A percentile compares a stretch with the other conserved stretches of the same genome.
These are phyloP conservation scores for Myxozyma mucilagina DNA, from an alignment of 805 yeast species.

Conservation along the genomic window DNA sequence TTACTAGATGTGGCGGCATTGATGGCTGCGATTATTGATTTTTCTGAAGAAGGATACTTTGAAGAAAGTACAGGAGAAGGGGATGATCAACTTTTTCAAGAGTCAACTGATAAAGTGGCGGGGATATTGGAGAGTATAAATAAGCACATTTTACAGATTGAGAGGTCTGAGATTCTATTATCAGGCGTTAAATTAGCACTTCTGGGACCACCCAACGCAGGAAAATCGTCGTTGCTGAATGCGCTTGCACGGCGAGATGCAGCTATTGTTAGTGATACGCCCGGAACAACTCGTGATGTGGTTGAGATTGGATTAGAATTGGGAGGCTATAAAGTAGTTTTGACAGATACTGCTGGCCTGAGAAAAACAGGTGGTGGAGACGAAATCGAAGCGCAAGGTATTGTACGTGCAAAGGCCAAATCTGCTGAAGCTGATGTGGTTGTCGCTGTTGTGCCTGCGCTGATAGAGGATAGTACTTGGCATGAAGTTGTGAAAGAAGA, in stretches of 20 bases:
- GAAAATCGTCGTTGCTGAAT: slow-evolving; percentile 86
- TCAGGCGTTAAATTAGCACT: slow-evolving; percentile 73
- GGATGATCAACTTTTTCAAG: slow-evolving; percentile 44
- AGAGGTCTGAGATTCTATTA: slow-evolving; percentile 61
- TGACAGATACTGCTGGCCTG: slow-evolving; percentile 94
- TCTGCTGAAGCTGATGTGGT: slow-evolving; percentile 65
- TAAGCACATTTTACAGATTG: slow-evolving; percentile 47
- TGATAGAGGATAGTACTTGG: slow-evolving; percentile 15
- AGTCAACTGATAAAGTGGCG: slow-evolving; percentile 50
- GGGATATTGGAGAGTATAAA: slow-evolving; percentile 50
- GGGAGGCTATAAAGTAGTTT: slow-evolving; percentile 75
- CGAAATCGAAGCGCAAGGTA: slow-evolving; percentile 75
- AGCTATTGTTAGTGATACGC: slow-evolving; percentile 86
- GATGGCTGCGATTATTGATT: slow-evolving; percentile 86
- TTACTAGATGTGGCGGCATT: slow-evolving; percentile 69
- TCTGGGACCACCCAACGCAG: slow-evolving; percentile 94
- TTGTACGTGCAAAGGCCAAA: slow-evolving; percentile 66
- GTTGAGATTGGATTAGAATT: slow-evolving; percentile 80
- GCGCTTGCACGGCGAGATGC: slow-evolving; percentile 73
- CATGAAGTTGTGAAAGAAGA: slow-evolving; percentile 9
- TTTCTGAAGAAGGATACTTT: slow-evolving; percentile 89
- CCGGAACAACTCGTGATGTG: slow-evolving; percentile 92
- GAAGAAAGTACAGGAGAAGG: slow-evolving; percentile 48
- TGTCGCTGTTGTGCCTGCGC: slow-evolving; percentile 59
- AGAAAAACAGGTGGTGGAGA: slow-evolving; percentile 45